phyloP scores from a whole-genome alignment of 768 basidiomycete genomes.

The Lanmaoa pseudosensibilis region DNA sequence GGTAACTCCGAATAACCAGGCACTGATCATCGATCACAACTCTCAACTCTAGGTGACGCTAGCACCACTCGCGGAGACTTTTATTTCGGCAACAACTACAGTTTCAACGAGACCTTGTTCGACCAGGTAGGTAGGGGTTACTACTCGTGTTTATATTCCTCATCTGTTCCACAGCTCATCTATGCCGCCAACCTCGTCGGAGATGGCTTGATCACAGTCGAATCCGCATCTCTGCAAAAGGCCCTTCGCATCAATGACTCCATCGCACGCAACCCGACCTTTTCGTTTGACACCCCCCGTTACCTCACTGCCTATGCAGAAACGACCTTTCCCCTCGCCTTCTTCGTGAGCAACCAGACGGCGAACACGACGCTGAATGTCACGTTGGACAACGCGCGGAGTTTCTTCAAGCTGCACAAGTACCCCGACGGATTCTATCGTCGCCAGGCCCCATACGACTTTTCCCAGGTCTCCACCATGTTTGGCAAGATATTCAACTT shows the following conservation, averaged over 20 bases:
- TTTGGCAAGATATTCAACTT: not conserved
- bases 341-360: constrained; percentile 22
- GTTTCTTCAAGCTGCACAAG: constrained; percentile 18
- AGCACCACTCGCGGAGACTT: constrained; percentile 26
- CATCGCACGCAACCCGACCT: constrained; percentile 25
- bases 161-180: constrained; percentile 10
- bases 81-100: constrained; percentile 27
- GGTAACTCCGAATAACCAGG: not conserved
- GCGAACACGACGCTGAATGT: constrained; percentile 9
- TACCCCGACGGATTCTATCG: constrained; percentile 24
- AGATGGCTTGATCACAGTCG: constrained; percentile 18
- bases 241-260: constrained; percentile 25
- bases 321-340: constrained; percentile 25
- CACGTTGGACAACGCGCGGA: constrained; percentile 17
- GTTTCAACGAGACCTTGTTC: constrained; percentile 29
- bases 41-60: constrained; percentile 17
- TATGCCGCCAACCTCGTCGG: constrained; percentile 21
- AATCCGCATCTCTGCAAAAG: constrained; percentile 25
- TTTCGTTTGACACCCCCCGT: constrained; percentile 22
- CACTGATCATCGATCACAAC: not conserved
- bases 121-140: constrained; percentile 5
- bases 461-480: not conserved
- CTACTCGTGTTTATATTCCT: not conserved
- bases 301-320: constrained; percentile 24
- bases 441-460: constrained; percentile 19